Evolutionary conservation across 192 early-diverging fungal genomes (phyloP), one percentile per base, ranked within the genome.

Genomic region (Coemansia sp.): DNA sequence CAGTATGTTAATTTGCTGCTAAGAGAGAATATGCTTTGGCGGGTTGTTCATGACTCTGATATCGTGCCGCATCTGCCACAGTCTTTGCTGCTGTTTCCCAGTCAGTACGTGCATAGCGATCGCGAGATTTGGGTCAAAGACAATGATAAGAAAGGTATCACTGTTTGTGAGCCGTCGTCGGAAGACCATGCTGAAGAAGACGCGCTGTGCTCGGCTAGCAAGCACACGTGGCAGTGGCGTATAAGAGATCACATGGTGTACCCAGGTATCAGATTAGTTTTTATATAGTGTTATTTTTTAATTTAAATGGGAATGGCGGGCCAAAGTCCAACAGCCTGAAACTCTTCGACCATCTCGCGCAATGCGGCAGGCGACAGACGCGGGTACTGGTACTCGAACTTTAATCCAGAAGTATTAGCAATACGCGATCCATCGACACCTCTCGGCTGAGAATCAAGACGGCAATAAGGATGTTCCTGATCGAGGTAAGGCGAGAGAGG

Each of bases 401-500:
- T 74, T 64, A 96, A 90, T 0, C 89, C 92, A 0, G 89, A 86
- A 20, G 74, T 78, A 16, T 63, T 76, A 30, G 86, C 86, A 71
- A 98, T 97, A 76, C 88, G 89, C 16, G 86, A 85, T 13, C 96
- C 96, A 67, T 97, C 89, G n/a, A 96, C 73, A 30, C 86, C 90
- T 16, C 96, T 64, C 2, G 93, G 87, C 62, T 94, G 44, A 12
- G 65, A 37, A 34, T 77, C 80, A 11, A 82, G 72, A 7, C 71
- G 92, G 78, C 95, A 94, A 56, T 89, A 89, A 22, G 95, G 85
- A 29, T 97, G 83, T 78, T 98, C 96, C 64, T 93, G 87, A 76
- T 98, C 96, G 30, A 98, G 64, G 71, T 95, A 98, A 12, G 96
- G 96, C 29, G 94, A 94, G 56, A 98, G 74, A 15, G 95, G 94